Conservation (phyloP, 257 asterid species). For the Haberlea rhodopensis region DNA sequence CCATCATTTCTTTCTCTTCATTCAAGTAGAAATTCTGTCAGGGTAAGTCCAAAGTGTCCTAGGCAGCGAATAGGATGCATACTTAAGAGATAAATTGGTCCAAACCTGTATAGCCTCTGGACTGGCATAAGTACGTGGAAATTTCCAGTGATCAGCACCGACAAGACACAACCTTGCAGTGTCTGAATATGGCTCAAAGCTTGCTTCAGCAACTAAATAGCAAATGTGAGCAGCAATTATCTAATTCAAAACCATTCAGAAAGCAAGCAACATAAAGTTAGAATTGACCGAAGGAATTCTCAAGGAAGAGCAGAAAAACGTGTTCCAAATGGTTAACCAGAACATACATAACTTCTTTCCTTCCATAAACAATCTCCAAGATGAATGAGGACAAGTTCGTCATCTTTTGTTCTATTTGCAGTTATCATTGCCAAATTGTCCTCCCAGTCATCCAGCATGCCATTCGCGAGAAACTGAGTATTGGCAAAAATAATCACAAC, state of each 20-base stretch:
- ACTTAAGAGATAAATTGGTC: slow-evolving; percentile 23
- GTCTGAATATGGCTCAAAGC: slow-evolving; percentile 82
- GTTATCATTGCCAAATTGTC: slow-evolving; percentile 93
- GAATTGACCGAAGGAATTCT: slow-evolving; percentile 15
- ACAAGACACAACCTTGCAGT: slow-evolving; percentile 89
- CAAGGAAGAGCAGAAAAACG: slow-evolving; percentile 13
- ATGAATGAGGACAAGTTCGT: slow-evolving; percentile 90
- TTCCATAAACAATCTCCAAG: slow-evolving; percentile 98
- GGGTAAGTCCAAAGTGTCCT: slow-evolving; percentile 15
- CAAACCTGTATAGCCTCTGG: slow-evolving; percentile 98
- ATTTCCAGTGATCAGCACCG: slow-evolving; percentile 95
- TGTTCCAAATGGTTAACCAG: slow-evolving; percentile 18
- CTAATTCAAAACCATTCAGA: slow-evolving; percentile 38
- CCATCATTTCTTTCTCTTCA: slow-evolving; percentile 6
- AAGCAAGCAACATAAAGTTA: slow-evolving; percentile 18
- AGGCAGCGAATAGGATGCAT: slow-evolving; percentile 14
- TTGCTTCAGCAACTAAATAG: slow-evolving; percentile 91
- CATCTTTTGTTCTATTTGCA: slow-evolving; percentile 94
- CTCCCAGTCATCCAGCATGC: slow-evolving; percentile 95
- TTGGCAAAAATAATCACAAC: slow-evolving; percentile 19
- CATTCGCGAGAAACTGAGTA: slow-evolving; percentile 58
- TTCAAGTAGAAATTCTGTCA: slow-evolving; percentile 2
- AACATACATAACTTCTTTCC: slow-evolving; percentile 87
- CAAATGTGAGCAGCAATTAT: slow-evolving; percentile 92
- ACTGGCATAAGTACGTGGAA: slow-evolving; percentile 87